Evolutionary conservation across 2,329 filamentous ascomycete genomes (phyloP).

Genomic region (Pseudocercospora pini-densiflorae): DNA sequence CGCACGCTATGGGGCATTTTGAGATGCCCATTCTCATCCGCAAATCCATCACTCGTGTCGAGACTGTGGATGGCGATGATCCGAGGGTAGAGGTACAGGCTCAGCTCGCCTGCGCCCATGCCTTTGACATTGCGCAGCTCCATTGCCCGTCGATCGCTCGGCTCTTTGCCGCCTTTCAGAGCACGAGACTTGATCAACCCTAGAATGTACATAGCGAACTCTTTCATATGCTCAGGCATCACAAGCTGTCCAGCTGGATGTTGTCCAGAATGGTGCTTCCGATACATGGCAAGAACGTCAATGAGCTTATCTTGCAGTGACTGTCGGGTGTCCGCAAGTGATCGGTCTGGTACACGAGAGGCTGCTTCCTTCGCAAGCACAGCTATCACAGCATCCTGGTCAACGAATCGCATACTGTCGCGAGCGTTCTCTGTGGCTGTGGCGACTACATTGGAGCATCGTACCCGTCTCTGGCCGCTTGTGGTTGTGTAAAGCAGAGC

Average conservation of each 20-base stretch:
- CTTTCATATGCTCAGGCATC: slow-evolving; percentile 92
- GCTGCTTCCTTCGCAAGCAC: slow-evolving; percentile 93
- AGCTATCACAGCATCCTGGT: slow-evolving; percentile 89
- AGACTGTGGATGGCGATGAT: slow-evolving; percentile 93
- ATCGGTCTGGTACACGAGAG: slow-evolving; percentile 73
- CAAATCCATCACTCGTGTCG: slow-evolving; percentile 83
- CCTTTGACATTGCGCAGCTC: slow-evolving; percentile 88
- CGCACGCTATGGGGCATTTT: slow-evolving; percentile 80
- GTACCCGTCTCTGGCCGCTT: slow-evolving; percentile 82
- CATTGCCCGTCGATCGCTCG: slow-evolving; percentile 86
- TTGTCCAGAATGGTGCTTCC: slow-evolving; percentile 85
- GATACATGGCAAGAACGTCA: slow-evolving; percentile 87
- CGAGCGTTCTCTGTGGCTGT: slow-evolving; percentile 84
- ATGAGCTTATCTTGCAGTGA: slow-evolving; percentile 88
- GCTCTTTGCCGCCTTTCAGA: slow-evolving; percentile 89
- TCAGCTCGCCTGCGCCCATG: slow-evolving; percentile 84
- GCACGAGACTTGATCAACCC: slow-evolving; percentile 87
- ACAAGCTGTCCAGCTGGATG: slow-evolving; percentile 93
- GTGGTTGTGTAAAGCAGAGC: slow-evolving; percentile 94
- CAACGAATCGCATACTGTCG: slow-evolving; percentile 87
- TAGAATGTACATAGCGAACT: slow-evolving; percentile 95
- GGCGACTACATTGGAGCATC: slow-evolving; percentile 92
- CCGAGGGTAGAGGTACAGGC: slow-evolving; percentile 90
- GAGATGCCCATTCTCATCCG: slow-evolving; percentile 88
- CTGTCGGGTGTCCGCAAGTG: slow-evolving; percentile 82